These are phyloP conservation scores for Aspergillus chevalieri DNA, from an alignment of 2,329 filamentous ascomycete genomes.

Conservation along the genomic window DNA sequence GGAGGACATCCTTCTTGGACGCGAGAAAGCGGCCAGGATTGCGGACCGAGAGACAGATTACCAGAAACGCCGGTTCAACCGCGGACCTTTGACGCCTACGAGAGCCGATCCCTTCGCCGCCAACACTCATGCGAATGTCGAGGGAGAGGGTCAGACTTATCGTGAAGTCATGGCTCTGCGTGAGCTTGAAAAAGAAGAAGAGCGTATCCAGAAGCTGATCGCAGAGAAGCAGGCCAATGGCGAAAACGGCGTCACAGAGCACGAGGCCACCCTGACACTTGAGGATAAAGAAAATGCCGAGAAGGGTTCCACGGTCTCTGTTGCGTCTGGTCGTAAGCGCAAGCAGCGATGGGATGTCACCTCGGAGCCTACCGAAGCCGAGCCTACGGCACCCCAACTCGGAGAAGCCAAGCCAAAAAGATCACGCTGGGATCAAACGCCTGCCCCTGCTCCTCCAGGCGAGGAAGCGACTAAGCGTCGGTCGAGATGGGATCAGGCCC, in stretches of 20 bases:
- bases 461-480: slow-evolving; percentile 64
- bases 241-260: slow-evolving; percentile 56
- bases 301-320: slow-evolving; percentile 60
- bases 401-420: slow-evolving; percentile 60
- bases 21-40: slow-evolving; percentile 86
- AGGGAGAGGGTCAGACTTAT: slow-evolving; percentile 75
- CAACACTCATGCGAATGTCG: slow-evolving; percentile 61
- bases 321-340: slow-evolving; percentile 64
- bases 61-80: slow-evolving; percentile 89
- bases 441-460: slow-evolving; percentile 46
- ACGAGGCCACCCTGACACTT: slow-evolving; percentile 67
- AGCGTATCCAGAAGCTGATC: slow-evolving; percentile 73
- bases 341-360: slow-evolving; percentile 94
- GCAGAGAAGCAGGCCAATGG: slow-evolving; percentile 63
- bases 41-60: slow-evolving; percentile 93
- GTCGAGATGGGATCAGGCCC: slow-evolving; percentile 89
- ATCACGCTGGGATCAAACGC: slow-evolving; percentile 83
- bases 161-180: slow-evolving; percentile 84
- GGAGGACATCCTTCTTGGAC: slow-evolving; percentile 77
- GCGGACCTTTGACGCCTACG: slow-evolving; percentile 70
- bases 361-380: slow-evolving; percentile 49
- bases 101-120: slow-evolving; percentile 79
- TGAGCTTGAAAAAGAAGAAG: slow-evolving; percentile 89
- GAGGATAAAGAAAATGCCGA: slow-evolving; percentile 69
- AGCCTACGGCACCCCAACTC: slow-evolving; percentile 42